A percentile compares a stretch with the other conserved stretches of the same genome.
These are phyloP conservation scores for Carpinus fangiana DNA, from an alignment of 306 rosid genomes.

Conservation along the genomic window DNA sequence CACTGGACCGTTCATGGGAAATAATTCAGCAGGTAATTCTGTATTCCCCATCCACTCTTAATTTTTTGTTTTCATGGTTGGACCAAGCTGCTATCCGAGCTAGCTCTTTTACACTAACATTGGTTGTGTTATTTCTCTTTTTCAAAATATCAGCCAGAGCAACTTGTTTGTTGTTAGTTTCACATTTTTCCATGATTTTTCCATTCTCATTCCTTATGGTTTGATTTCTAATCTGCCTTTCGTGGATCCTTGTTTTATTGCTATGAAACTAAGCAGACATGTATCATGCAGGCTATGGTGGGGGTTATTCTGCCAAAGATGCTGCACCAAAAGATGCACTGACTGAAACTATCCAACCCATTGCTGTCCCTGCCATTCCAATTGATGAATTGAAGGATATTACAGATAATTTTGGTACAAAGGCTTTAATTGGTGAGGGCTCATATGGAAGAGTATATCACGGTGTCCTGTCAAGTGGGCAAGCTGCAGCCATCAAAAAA, in stretches of 20 bases:
- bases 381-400: slow-evolving; percentile 64
- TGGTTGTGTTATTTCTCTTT: background rate
- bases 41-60: background rate
- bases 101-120: background rate
- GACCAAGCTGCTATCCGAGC: background rate
- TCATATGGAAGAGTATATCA: slow-evolving; percentile 74
- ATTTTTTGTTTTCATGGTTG: background rate
- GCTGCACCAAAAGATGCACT: slow-evolving; percentile 33
- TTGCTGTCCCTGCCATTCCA: slow-evolving; percentile 62
- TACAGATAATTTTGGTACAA: slow-evolving; percentile 70
- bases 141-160: background rate
- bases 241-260: slow-evolving; percentile 19
- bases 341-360: slow-evolving; percentile 52
- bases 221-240: slow-evolving; percentile 6
- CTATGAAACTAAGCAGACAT: slow-evolving; percentile 1
- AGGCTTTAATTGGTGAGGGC: slow-evolving; percentile 74
- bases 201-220: background rate
- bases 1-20: slow-evolving; percentile 37
- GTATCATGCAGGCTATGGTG: slow-evolving; percentile 40
- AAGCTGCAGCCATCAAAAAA: slow-evolving; percentile 67
- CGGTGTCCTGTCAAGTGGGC: slow-evolving; percentile 54
- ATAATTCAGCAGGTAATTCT: slow-evolving; percentile 45
- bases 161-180: background rate
- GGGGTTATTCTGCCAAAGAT: slow-evolving; percentile 43
- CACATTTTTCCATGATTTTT: background rate